A percentile compares a stretch with the other conserved stretches of the same genome.
These are phyloP conservation scores for Hypoxylon rickii DNA, from an alignment of 495 filamentous ascomycete species.

Conservation along the genomic window DNA sequence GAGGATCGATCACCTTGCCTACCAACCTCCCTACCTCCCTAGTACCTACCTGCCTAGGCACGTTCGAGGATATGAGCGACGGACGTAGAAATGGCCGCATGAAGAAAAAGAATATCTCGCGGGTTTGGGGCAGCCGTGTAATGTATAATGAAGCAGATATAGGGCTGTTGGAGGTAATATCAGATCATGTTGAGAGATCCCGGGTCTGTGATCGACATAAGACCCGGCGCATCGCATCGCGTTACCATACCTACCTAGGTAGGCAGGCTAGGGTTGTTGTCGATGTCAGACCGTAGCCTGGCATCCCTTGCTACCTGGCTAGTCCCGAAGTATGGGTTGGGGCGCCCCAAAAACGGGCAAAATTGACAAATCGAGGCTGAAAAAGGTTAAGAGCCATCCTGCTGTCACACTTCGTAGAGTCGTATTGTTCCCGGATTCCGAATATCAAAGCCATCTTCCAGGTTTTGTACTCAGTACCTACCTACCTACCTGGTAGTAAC, in stretches of 20 bases:
- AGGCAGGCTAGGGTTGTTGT: too few relatives aligned
- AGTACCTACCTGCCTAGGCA: not conserved
- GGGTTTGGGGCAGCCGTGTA: too few relatives aligned
- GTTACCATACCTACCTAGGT: not conserved
- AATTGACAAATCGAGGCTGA: slow-evolving; percentile 25
- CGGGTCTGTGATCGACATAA: slow-evolving; percentile 18
- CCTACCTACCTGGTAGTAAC: too few relatives aligned
- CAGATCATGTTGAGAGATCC: slow-evolving; percentile 21
- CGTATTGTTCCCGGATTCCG: slow-evolving; percentile 14
- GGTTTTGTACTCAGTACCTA: too few relatives aligned
- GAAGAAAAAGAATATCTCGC: too few relatives aligned
- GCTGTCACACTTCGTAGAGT: slow-evolving; percentile 17
- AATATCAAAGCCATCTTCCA: too few relatives aligned
- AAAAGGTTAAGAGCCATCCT: slow-evolving; percentile 1
- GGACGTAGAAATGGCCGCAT: slow-evolving; percentile 15
- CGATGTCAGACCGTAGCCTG: slow-evolving; percentile 8
- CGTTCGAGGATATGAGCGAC: not conserved
- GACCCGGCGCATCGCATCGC: slow-evolving; percentile 12
- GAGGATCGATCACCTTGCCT: slow-evolving; percentile 18
- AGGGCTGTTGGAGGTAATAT: slow-evolving; percentile 20
- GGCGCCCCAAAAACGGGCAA: slow-evolving; percentile 14
- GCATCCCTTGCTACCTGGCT: slow-evolving; percentile 13
- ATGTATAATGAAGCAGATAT: slow-evolving; percentile 2
- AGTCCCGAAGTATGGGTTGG: slow-evolving; percentile 19
- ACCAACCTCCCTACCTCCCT: not conserved